These are phyloP conservation scores for Houttuynia cordata DNA, from an alignment of 164 flowering plant species.

Conservation along the genomic window DNA sequence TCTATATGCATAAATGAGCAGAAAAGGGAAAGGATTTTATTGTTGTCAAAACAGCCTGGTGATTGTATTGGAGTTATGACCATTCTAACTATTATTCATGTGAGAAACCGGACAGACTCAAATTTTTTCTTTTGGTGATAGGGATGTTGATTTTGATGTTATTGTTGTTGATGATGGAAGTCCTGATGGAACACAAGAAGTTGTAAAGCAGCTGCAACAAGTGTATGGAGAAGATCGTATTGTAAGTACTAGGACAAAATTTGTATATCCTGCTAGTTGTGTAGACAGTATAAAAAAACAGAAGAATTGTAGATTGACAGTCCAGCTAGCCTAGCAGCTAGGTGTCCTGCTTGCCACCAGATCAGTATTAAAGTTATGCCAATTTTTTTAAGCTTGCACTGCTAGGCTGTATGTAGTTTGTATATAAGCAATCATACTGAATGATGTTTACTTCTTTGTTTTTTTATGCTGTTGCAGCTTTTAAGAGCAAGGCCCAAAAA, in stretches of 20 bases:
- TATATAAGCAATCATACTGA: not conserved
- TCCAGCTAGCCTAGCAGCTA: too few species aligned
- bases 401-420: not conserved
- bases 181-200: constrained; percentile 78
- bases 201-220: constrained; percentile 69
- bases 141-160: constrained; percentile 56
- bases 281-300: too few species aligned
- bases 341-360: not conserved
- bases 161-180: constrained; percentile 74
- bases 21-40: too few species aligned
- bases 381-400: not conserved
- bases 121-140: constrained; percentile 6
- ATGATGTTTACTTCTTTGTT: not conserved
- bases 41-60: too few species aligned
- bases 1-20: not conserved
- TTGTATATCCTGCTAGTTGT: too few species aligned
- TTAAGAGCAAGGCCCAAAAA: constrained; percentile 82
- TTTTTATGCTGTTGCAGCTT: constrained; percentile 39
- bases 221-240: constrained; percentile 88
- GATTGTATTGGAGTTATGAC: not conserved
- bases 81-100: not conserved
- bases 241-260: constrained; percentile 30
- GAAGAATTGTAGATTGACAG: too few species aligned
- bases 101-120: not conserved
- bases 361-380: not conserved